Conservation (phyloP, 2,329 filamentous ascomycete species). For the Zasmidium angulare region DNA sequence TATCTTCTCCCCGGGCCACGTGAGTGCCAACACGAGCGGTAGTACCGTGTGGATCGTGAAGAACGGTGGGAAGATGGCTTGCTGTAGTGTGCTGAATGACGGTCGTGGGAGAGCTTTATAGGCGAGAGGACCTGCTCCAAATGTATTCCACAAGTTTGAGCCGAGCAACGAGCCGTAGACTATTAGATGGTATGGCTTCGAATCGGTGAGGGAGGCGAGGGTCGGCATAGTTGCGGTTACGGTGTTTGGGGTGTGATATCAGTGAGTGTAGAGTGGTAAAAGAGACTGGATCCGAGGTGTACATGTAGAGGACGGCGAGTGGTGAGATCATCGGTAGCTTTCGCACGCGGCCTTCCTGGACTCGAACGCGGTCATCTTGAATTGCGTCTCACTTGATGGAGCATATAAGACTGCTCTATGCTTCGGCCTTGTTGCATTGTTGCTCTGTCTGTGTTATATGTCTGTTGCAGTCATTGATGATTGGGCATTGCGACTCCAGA, state of each 20-base stretch:
- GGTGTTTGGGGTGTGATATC: neutral
- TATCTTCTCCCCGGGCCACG: slow-evolving; percentile 66
- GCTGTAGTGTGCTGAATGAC: slow-evolving; percentile 78
- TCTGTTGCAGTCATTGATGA: too few relatives aligned
- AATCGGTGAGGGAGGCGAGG: slow-evolving; percentile 56
- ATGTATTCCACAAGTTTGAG: slow-evolving; percentile 83
- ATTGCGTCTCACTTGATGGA: too few relatives aligned
- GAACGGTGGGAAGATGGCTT: slow-evolving; percentile 81
- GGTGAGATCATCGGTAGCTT: slow-evolving; percentile 11
- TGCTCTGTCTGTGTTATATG: too few relatives aligned
- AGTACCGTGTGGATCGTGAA: slow-evolving; percentile 79
- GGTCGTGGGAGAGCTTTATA: slow-evolving; percentile 75
- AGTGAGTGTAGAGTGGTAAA: neutral
- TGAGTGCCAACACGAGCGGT: slow-evolving; percentile 72
- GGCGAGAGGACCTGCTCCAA: slow-evolving; percentile 70
- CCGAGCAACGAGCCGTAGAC: slow-evolving; percentile 79
- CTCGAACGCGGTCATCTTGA: too few relatives aligned
- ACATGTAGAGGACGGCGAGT: neutral
- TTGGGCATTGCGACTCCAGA: too few relatives aligned
- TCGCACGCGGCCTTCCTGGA: too few relatives aligned
- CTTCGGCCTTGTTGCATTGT: too few relatives aligned
- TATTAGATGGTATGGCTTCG: slow-evolving; percentile 75
- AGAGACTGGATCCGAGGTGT: neutral
- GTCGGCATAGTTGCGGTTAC: slow-evolving; percentile 42
- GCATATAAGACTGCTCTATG: too few relatives aligned